Conservation (phyloP, 331 rosid species). For the Acacia pycnantha region DNA sequence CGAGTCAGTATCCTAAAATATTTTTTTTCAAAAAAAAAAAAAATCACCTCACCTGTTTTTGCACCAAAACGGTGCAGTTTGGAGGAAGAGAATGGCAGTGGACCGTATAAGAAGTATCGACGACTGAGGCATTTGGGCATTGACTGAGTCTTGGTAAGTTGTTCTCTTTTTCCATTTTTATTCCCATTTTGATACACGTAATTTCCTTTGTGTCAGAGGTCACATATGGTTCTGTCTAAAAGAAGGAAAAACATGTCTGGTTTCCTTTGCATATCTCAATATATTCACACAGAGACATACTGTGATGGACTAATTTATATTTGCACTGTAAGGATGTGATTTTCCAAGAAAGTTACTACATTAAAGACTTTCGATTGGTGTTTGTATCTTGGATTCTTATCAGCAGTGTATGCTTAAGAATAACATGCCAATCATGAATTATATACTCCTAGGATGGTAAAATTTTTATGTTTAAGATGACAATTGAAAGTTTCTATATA, state of each 20-base stretch:
- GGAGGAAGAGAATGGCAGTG: too few species aligned
- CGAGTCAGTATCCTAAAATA: too few species aligned
- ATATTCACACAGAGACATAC: not conserved
- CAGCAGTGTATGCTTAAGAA: not conserved
- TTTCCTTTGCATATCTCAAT: slow-evolving; percentile 1
- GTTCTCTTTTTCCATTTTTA: too few species aligned
- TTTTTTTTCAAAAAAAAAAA: too few species aligned
- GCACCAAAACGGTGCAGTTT: too few species aligned
- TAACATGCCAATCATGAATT: not conserved
- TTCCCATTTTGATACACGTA: too few species aligned
- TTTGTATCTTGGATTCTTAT: not conserved
- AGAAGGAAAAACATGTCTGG: not conserved
- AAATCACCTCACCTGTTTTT: too few species aligned
- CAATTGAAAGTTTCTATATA: not conserved
- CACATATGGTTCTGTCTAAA: slow-evolving; percentile 8
- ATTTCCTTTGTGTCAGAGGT: slow-evolving; percentile 5
- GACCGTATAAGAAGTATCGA: too few species aligned
- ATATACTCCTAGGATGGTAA: not conserved
- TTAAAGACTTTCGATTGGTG: not conserved
- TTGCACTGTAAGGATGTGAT: not conserved
- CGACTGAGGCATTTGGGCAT: too few species aligned
- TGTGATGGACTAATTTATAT: not conserved
- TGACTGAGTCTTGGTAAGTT: too few species aligned
- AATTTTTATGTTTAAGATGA: not conserved
- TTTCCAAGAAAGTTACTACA: not conserved